Conservation (phyloP, 163 green algal genomes). For the Prototheca cutis region DNA sequence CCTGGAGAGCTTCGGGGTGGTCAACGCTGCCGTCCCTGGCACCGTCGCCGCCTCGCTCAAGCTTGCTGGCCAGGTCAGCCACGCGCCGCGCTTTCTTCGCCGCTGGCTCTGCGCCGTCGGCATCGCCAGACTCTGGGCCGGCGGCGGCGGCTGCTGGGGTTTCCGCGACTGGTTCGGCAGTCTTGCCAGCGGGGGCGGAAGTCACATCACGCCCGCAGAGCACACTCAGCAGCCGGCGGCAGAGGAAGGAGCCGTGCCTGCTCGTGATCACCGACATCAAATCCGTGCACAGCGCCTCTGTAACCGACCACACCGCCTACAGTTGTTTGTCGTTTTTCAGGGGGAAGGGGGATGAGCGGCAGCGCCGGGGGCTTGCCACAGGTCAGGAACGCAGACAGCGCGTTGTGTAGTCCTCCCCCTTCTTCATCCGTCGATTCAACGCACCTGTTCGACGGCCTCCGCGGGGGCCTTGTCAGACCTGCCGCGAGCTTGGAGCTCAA, state of each 20-base stretch:
- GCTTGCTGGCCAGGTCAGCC: background rate
- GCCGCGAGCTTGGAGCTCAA: constrained; percentile 22
- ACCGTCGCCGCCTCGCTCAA: constrained; percentile 1
- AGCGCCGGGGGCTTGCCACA: background rate
- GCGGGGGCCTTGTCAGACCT: background rate
- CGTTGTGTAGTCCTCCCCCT: no score
- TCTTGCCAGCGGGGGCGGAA: constrained; percentile 4
- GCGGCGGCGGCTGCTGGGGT: background rate
- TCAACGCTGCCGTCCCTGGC: constrained; percentile 5
- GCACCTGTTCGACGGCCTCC: background rate
- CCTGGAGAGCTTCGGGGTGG: constrained; percentile 8
- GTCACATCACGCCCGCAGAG: constrained; percentile 36
- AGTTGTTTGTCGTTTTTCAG: background rate
- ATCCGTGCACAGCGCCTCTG: constrained; percentile 15
- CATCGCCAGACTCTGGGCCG: constrained; percentile 3
- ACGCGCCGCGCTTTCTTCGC: constrained; percentile 7
- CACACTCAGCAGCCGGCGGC: constrained; percentile 51
- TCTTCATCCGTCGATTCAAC: no score
- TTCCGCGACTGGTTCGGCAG: background rate
- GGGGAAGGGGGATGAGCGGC: background rate
- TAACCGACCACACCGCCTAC: constrained; percentile 19
- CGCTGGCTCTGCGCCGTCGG: constrained; percentile 13
- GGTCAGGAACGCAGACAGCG: no score
- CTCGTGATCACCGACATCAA: constrained; percentile 53
- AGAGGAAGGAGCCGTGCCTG: constrained; percentile 62